phyloP scores from a whole-genome alignment of 768 basidiomycete species.

The Rhodocollybia butyracea region DNA sequence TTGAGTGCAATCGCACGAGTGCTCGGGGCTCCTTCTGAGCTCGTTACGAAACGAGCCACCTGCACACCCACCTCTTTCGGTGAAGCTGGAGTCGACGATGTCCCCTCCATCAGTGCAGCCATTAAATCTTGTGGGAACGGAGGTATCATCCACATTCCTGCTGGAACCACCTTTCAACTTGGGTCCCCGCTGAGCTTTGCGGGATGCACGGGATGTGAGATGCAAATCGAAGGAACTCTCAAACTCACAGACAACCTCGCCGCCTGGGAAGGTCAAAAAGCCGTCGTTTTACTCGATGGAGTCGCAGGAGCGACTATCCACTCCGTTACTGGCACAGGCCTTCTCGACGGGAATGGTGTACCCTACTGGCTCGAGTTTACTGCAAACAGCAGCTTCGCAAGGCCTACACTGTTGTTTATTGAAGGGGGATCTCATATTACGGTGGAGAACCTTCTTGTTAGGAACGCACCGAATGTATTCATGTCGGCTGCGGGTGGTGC shows the following conservation, averaged over 20 bases:
- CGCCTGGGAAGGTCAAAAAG: slow-evolving; percentile 25
- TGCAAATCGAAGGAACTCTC: slow-evolving; percentile 27
- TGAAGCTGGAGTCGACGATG: slow-evolving; percentile 23
- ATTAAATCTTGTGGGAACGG: slow-evolving; percentile 28
- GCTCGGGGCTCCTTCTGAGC: neutral
- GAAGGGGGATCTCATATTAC: slow-evolving; percentile 24
- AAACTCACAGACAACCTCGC: slow-evolving; percentile 24
- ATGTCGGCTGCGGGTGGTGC: slow-evolving; percentile 25
- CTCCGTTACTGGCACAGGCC: slow-evolving; percentile 24
- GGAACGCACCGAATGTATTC: slow-evolving; percentile 28
- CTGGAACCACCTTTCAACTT: slow-evolving; percentile 21
- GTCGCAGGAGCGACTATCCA: slow-evolving; percentile 22
- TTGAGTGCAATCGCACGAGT: neutral
- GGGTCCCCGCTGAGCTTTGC: slow-evolving; percentile 24
- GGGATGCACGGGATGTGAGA: slow-evolving; percentile 26
- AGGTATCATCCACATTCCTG: slow-evolving; percentile 27
- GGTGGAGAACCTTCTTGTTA: slow-evolving; percentile 25
- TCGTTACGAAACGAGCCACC: slow-evolving; percentile 23
- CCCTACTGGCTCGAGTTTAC: slow-evolving; percentile 29
- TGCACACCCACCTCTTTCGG: slow-evolving; percentile 24
- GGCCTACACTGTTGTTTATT: slow-evolving; percentile 26
- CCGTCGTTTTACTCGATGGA: slow-evolving; percentile 20
- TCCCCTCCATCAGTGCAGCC: slow-evolving; percentile 26
- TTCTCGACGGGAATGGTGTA: slow-evolving; percentile 28
- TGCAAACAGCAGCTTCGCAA: slow-evolving; percentile 23